A percentile compares a stretch with the other conserved stretches of the same genome.
phyloP scores from a whole-genome alignment of 2,329 filamentous ascomycete genomes.

The Epichloe coenophiala region DNA sequence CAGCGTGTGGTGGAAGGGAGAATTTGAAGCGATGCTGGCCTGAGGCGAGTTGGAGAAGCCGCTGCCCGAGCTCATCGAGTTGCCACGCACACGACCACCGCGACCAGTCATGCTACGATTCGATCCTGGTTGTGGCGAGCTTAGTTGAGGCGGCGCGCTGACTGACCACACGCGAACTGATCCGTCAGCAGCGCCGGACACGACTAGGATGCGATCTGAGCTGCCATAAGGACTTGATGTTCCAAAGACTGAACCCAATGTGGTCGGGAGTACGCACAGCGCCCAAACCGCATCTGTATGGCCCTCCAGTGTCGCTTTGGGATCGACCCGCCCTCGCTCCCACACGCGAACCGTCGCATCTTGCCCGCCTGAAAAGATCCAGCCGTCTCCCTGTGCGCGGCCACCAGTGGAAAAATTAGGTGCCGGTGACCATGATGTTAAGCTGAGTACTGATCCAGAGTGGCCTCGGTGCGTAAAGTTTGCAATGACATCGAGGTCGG shows the following conservation, averaged over 20 bases:
- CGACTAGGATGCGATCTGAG: constrained; percentile 77
- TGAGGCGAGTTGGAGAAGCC: constrained; percentile 85
- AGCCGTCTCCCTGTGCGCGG: constrained; percentile 79
- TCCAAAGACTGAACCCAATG: constrained; percentile 68
- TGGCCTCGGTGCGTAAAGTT: constrained; percentile 95
- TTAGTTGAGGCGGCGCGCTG: constrained; percentile 74
- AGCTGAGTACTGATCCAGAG: constrained; percentile 72
- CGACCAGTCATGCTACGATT: constrained; percentile 41
- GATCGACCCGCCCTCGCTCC: constrained; percentile 88
- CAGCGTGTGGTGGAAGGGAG: constrained; percentile 76
- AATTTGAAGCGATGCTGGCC: constrained; percentile 71
- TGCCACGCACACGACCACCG: constrained; percentile 68
- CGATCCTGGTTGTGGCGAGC: constrained; percentile 60
- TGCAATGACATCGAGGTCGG: constrained; percentile 79
- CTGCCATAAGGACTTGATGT: constrained; percentile 61
- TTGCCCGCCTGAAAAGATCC: constrained; percentile 96
- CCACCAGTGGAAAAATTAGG: constrained; percentile 84
- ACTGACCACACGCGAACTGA: constrained; percentile 90
- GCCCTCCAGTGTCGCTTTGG: constrained; percentile 85
- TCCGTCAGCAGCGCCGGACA: constrained; percentile 81
- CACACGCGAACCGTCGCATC: constrained; percentile 88
- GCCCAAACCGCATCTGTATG: constrained; percentile 96
- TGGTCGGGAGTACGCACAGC: constrained; percentile 79
- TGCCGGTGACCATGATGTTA: constrained; percentile 77
- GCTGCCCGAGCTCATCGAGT: constrained; percentile 89